Base-by-base conservation (phyloP, 495 filamentous ascomycete genomes). In the Staphylotrichum tortipilum region DNA sequence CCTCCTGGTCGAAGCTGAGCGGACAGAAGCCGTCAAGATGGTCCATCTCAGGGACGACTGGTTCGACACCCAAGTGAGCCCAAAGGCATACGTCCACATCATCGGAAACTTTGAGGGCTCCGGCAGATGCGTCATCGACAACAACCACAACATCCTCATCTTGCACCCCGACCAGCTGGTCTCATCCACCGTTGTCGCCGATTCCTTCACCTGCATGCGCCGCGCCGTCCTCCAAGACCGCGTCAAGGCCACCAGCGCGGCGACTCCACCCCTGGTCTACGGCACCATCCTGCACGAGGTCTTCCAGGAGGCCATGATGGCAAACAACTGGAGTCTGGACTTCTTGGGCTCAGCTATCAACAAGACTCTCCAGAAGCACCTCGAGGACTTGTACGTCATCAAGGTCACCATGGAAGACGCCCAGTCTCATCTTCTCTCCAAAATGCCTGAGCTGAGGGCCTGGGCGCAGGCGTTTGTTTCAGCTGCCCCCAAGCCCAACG, bases 111-210 rank as follows among this genome's bases (percentile, higher is more conserved):
- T 95, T 57, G 71, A 83, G 46, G 53, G 69, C 4, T 69, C 66
- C 10, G 84, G 85, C 6, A 83, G 80, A 62, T 77, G 88, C 52
- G 73, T 95, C 44, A 68, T 83, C 48, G 83, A 89, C 63, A 87
- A 95, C 62, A 66, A 71, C 21, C 71, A 83, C 45, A 86, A 94
- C 57, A 85, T 95, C 71, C 68, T 98, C 31, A 91, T 98, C 55
- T 73, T 98, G 11, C 89, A 98, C 62, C 92, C 92, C 3, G 92
- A 98, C 65, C 90, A 95, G 68, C 78, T 98, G 19, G 83, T 98
- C 44, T 96, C 92, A 10, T 84, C 91, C 2, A 95, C 90, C 7
- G 85, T 91, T 8, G 84, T 98, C 28, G 92, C 86, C 30, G 92
- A 98, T 61, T 94, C 92, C 0, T 90, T 95, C 59, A 81, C 79